Percentiles rank a stretch among this genome's conserved stretches.
Conservation (phyloP, 31 red algal genomes). For the Odonthalia washingtoniensis region DNA sequence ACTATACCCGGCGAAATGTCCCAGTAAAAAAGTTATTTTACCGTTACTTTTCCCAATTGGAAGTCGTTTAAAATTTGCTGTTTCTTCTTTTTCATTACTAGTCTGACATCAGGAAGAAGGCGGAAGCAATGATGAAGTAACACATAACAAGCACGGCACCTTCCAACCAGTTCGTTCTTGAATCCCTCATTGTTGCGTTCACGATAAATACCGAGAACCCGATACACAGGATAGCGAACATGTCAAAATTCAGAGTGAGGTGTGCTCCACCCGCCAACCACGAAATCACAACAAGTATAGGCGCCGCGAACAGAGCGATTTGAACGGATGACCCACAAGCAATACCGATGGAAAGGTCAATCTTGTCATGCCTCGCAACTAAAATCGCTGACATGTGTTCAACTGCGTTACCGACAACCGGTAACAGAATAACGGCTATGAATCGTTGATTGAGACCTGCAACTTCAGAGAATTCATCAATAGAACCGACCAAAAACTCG, state of each 20-base stretch:
- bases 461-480: constrained; percentile 76
- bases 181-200: constrained; percentile 86
- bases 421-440: constrained; percentile 89
- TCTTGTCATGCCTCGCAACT: constrained; percentile 90
- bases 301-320: constrained; percentile 90
- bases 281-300: constrained; percentile 80
- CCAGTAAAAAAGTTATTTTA: no score
- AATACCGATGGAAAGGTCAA: constrained; percentile 90
- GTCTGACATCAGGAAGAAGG: constrained; percentile 74
- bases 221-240: constrained; percentile 82
- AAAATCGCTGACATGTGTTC: constrained; percentile 89
- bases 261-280: constrained; percentile 76
- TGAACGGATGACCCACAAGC: constrained; percentile 93
- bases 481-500: constrained; percentile 80
- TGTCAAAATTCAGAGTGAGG: constrained; percentile 84
- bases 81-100: no score
- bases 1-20: no score
- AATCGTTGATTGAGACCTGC: constrained; percentile 72
- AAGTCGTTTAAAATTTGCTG: no score
- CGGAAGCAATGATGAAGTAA: constrained; percentile 79
- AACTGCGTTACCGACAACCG: constrained; percentile 94
- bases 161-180: constrained; percentile 92
- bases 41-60: no score
- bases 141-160: constrained; percentile 82
- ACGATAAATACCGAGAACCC: constrained; percentile 85